A percentile compares a stretch with the other conserved stretches of the same genome.
phyloP scores from a whole-genome alignment of 1,284 basidiomycete genomes.

The Takashimella tepidaria region DNA sequence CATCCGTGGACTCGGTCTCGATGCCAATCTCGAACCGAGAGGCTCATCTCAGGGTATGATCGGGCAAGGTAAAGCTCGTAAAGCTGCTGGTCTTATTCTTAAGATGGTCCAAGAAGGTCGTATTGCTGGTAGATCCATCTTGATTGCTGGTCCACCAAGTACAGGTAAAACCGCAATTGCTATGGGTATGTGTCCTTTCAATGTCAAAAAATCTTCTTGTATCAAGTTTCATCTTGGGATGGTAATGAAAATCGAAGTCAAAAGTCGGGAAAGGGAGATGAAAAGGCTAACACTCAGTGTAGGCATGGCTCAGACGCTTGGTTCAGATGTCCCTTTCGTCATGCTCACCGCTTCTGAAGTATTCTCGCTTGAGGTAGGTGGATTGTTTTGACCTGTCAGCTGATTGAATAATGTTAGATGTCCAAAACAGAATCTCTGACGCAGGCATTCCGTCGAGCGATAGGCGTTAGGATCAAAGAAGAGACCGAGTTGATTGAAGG shows the following conservation, averaged over 20 bases:
- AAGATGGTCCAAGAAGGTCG: conserved; percentile 96
- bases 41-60: conserved; percentile 87
- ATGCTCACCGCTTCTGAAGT: conserved; percentile 97
- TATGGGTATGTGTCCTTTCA: conserved; percentile 65
- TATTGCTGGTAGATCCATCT: conserved; percentile 89
- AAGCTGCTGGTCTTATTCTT: conserved; percentile 93
- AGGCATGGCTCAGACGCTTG: conserved; percentile 96
- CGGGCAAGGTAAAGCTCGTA: conserved; percentile 88
- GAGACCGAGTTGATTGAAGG: conserved; percentile 97
- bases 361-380: conserved; percentile 70
- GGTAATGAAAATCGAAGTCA: neutral
- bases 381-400: neutral
- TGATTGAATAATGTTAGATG: conserved; percentile 67
- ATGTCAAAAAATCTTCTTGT: neutral
- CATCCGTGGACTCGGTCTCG: conserved; percentile 88
- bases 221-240: neutral
- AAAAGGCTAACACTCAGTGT: conserved; percentile 10
- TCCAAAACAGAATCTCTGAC: conserved; percentile 97
- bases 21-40: conserved; percentile 81
- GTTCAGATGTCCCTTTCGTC: conserved; percentile 91
- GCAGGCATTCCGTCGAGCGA: conserved; percentile 90
- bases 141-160: conserved; percentile 93
- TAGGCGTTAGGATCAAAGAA: conserved; percentile 95
- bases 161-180: conserved; percentile 98
- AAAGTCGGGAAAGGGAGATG: no score